A percentile compares a stretch with the other conserved stretches of the same genome.
Evolutionary conservation across 352 stramenopile genomes (phyloP).

Genomic region (Globisporangium recalcitrans): DNA sequence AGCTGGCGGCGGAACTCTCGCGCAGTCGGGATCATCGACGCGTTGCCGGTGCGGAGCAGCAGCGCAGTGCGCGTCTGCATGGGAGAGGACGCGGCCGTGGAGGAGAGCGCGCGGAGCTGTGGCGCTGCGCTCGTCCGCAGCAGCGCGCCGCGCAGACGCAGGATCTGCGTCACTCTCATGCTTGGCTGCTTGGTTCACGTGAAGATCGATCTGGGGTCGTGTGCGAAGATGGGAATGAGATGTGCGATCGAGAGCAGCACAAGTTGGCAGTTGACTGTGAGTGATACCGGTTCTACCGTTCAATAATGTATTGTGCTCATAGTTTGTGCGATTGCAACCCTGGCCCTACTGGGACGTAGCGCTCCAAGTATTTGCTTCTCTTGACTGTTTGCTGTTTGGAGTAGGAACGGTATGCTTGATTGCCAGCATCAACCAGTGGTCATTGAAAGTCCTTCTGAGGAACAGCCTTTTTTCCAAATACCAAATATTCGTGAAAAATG

Average conservation of each 20-base stretch:
- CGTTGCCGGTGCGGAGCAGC: conserved; percentile 3
- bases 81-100: not conserved
- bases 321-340: no score
- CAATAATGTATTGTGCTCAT: no score
- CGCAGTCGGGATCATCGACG: not conserved
- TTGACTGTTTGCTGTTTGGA: no score
- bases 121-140: not conserved
- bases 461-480: no score
- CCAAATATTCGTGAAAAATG: no score
- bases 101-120: not conserved
- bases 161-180: conserved; percentile 9
- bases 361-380: no score
- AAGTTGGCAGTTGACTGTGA: not conserved
- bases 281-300: no score
- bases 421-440: no score
- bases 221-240: conserved; percentile 1
- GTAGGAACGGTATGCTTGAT: no score
- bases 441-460: no score
- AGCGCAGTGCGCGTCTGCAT: not conserved
- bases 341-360: no score
- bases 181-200: not conserved
- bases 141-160: conserved; percentile 6
- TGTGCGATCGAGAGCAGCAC: not conserved
- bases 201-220: not conserved
- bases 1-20: conserved; percentile 7